Evolutionary conservation across 2,329 filamentous ascomycete genomes (phyloP).

Genomic region (Teratosphaeria viscida): DNA sequence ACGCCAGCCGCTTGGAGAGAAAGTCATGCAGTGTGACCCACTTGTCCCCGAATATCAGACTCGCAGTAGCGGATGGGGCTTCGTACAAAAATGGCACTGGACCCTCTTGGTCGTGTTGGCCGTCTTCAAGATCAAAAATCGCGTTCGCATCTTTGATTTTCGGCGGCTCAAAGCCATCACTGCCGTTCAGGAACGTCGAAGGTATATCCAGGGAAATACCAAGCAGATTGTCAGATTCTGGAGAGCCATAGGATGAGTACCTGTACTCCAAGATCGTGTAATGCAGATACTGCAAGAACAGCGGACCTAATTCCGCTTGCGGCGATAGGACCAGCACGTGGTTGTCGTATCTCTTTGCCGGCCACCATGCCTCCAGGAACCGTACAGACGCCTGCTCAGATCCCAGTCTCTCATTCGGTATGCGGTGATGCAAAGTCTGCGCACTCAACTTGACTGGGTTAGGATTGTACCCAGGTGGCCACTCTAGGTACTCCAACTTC

Average conservation of each 20-base stretch:
- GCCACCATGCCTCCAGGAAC: constrained; percentile 83
- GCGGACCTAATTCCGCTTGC: constrained; percentile 65
- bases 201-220: constrained; percentile 75
- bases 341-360: constrained; percentile 49
- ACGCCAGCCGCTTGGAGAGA: constrained; percentile 50
- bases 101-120: constrained; percentile 20
- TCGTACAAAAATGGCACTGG: constrained; percentile 69
- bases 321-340: constrained; percentile 81
- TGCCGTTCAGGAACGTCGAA: constrained; percentile 50
- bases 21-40: constrained; percentile 83
- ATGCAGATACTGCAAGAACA: constrained; percentile 79
- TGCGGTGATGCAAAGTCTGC: constrained; percentile 64
- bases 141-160: constrained; percentile 27
- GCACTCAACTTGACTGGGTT: constrained; percentile 32
- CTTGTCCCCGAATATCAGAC: constrained; percentile 71
- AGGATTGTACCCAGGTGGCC: constrained; percentile 50
- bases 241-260: constrained; percentile 48
- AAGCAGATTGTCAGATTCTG: constrained; percentile 49
- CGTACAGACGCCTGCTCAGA: constrained; percentile 63
- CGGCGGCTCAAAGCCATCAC: constrained; percentile 44
- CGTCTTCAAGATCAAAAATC: constrained; percentile 7
- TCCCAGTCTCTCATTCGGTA: constrained; percentile 49
- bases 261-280: constrained; percentile 67
- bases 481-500: constrained; percentile 55
- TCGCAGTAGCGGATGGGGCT: constrained; percentile 69